Evolutionary conservation across 352 stramenopile genomes (phyloP).

Genomic region (Globisporangium yorkense): DNA sequence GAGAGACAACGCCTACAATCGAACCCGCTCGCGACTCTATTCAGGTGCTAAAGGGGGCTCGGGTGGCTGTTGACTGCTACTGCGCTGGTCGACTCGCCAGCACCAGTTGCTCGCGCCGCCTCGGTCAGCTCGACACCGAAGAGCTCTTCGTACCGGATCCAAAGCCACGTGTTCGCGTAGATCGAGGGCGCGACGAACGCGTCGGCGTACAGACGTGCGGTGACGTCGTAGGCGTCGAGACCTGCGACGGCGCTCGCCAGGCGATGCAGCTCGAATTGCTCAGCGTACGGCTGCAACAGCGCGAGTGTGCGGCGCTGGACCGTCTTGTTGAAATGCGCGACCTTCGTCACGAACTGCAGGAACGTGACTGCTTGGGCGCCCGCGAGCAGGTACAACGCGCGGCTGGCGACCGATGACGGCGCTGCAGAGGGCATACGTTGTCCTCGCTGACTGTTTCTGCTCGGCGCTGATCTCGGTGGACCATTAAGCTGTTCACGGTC

Average conservation of each 20-base stretch:
- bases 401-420: conserved; percentile 16
- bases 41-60: not conserved
- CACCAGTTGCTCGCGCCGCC: conserved; percentile 8
- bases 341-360: conserved; percentile 65
- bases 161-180: conserved; percentile 29
- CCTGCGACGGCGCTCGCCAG: conserved; percentile 38
- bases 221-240: conserved; percentile 34
- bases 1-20: not conserved
- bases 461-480: not conserved
- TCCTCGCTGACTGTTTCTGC: not conserved
- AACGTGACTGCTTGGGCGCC: conserved; percentile 48
- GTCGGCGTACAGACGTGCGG: conserved; percentile 29
- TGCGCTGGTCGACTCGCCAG: not conserved
- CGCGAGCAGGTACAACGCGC: conserved; percentile 53
- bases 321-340: conserved; percentile 49
- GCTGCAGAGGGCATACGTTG: conserved; percentile 1
- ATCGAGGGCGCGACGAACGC: conserved; percentile 23
- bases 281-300: conserved; percentile 37
- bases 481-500: not conserved
- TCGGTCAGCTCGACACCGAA: conserved; percentile 30
- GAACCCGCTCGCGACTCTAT: not conserved
- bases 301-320: conserved; percentile 40
- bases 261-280: conserved; percentile 41
- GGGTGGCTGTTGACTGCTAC: not conserved
- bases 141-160: conserved; percentile 42